phyloP scores from a whole-genome alignment of 2,329 filamentous ascomycete species.

The Pyricularia grisea region DNA sequence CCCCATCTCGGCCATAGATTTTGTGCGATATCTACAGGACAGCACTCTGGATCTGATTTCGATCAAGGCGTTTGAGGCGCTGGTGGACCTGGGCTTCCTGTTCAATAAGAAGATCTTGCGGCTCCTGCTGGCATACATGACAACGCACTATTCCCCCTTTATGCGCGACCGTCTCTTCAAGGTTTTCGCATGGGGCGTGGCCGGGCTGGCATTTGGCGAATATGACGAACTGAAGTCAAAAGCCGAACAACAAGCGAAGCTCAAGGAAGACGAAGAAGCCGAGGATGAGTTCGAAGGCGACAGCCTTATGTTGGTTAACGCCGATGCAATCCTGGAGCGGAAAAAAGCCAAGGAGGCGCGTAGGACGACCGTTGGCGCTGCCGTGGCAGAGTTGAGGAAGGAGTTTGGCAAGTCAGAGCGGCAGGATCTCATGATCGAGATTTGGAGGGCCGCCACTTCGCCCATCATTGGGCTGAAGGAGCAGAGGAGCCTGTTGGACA shows the following conservation, averaged over 20 bases:
- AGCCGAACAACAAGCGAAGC: conserved; percentile 14
- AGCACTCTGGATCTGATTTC: conserved; percentile 53
- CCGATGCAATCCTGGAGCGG: conserved; percentile 30
- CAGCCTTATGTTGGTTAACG: conserved; percentile 38
- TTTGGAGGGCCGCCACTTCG: conserved; percentile 42
- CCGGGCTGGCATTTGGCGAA: conserved; percentile 55
- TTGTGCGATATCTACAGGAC: conserved; percentile 56
- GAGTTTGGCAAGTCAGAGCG: conserved; percentile 26
- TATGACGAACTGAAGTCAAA: conserved; percentile 39
- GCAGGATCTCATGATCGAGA: conserved; percentile 28
- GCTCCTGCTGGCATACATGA: conserved; percentile 47
- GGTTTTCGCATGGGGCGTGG: conserved; percentile 48
- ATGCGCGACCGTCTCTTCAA: conserved; percentile 52
- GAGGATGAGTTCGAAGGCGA: conserved; percentile 18
- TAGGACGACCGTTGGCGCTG: conserved; percentile 35
- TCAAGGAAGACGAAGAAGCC: conserved; percentile 8
- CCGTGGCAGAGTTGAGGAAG: conserved; percentile 38
- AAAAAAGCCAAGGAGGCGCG: conserved; percentile 35
- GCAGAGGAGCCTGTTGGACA: conserved; percentile 38
- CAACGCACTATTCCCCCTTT: conserved; percentile 54
- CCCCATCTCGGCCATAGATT: conserved; percentile 40
- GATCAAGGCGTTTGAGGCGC: conserved; percentile 55
- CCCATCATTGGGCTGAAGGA: conserved; percentile 35
- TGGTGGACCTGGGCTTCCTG: conserved; percentile 55
- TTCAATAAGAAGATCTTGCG: conserved; percentile 43